These are phyloP conservation scores for Mycena vulgaris DNA, from an alignment of 768 basidiomycete genomes.

Conservation along the genomic window DNA sequence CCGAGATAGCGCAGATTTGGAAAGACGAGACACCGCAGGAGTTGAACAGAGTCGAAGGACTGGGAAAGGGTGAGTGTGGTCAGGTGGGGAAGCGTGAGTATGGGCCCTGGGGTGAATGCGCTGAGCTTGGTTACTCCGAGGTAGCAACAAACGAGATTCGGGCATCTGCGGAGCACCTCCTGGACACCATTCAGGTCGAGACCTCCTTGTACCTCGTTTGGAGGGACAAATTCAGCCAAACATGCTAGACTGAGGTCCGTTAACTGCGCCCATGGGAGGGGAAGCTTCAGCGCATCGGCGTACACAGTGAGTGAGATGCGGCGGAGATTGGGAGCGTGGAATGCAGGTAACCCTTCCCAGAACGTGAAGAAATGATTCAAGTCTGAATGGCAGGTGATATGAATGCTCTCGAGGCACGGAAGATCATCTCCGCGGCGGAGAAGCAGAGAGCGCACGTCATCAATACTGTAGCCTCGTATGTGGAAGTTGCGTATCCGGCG, in stretches of 20 bases:
- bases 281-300: not conserved
- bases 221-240: too few species aligned
- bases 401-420: not conserved
- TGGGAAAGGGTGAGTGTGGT: not conserved
- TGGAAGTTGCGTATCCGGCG: not conserved
- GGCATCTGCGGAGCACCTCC: not conserved
- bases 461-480: not conserved
- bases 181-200: not conserved
- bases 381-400: not conserved
- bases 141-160: not conserved
- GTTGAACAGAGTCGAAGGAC: too few species aligned
- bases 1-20: not conserved
- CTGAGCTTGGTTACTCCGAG: not conserved
- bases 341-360: not conserved
- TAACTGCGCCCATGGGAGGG: conserved; percentile 15
- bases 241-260: not conserved
- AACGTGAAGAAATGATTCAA: not conserved
- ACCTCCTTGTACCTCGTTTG: not conserved
- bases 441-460: not conserved
- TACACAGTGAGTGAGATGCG: not conserved
- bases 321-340: not conserved
- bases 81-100: not conserved
- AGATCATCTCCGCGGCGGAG: conserved; percentile 1
- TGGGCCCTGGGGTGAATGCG: not conserved
- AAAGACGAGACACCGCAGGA: not conserved